Conservation (phyloP, 2,329 filamentous ascomycete species). For the Teratosphaeria epicoccoides region DNA sequence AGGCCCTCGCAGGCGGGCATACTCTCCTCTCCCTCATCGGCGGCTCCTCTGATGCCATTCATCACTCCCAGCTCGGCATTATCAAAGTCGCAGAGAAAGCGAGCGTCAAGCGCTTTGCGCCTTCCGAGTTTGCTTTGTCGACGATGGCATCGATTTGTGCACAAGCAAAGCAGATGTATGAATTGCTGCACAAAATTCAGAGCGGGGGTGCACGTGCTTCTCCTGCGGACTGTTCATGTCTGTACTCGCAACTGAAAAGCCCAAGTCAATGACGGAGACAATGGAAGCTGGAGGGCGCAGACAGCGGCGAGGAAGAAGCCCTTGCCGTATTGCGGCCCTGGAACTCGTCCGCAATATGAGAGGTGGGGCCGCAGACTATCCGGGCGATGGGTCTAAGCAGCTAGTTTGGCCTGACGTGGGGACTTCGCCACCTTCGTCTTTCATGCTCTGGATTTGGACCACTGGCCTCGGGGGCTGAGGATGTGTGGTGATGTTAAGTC, state of each 20-base stretch:
- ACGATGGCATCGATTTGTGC: constrained; percentile 19
- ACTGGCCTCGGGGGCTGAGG: constrained; percentile 36
- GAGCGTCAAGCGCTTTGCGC: constrained; percentile 50
- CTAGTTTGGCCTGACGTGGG: constrained; percentile 39
- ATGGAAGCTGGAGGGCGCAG: constrained; percentile 12
- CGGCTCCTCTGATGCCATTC: constrained; percentile 7
- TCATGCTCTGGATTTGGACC: constrained; percentile 30
- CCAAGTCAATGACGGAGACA: constrained; percentile 14
- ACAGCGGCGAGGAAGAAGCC: constrained; percentile 21
- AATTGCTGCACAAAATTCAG: constrained; percentile 12
- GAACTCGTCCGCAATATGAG: constrained; percentile 35
- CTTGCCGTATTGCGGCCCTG: constrained; percentile 26
- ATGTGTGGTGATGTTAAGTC: constrained; percentile 20
- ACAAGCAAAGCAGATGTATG: constrained; percentile 17
- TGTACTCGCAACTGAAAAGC: constrained; percentile 19
- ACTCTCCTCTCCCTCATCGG: constrained; percentile 22
- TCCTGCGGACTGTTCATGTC: constrained; percentile 21
- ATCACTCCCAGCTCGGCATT: constrained; percentile 36
- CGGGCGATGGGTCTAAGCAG: constrained; percentile 37
- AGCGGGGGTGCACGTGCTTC: constrained; percentile 20
- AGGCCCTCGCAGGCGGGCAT: constrained; percentile 18
- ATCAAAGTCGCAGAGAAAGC: constrained; percentile 49
- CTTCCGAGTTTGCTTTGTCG: constrained; percentile 43
- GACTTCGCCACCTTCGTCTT: constrained; percentile 41
- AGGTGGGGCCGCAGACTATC: constrained; percentile 38